Evolutionary conservation across 306 rosid genomes (phyloP), one percentile per base, ranked within the genome.

Genomic region (Cajanus cajan): DNA sequence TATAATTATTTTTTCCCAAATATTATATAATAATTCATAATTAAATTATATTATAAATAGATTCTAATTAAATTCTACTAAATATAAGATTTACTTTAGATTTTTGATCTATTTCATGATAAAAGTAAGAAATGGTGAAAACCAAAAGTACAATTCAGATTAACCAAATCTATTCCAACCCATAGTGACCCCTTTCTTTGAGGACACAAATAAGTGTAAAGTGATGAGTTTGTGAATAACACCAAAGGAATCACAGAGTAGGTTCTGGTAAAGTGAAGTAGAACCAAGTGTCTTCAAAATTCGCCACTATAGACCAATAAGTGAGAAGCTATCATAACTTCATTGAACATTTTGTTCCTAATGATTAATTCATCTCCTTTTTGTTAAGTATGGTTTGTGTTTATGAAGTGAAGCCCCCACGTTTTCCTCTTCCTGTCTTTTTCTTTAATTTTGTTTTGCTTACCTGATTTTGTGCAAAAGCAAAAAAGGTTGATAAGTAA

Each of bases 261-360:
- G 71, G 69, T 73, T 80, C 16, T 47, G 72, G 22, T 63, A 58
- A 68, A 81, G 76, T 71, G 59, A 67, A 40, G 82, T 52, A 48
- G 74, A 51, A 64, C 61, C 28, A 75, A 28, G 69, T 76, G 40
- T 58, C 7, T 50, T 34, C 19, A 84, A 45, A 75, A 74, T 24
- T 79, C 19, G 39, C 41, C 74, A 85, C 41, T 82, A 61, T 57
- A 66, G 83, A 86, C 51, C 48, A 82, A 70, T 78, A 74, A 67
- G 87, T 82, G 78, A 80, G 19, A 67, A 77, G 85, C 57, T 82
- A 78, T 83, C 78, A 88, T 86, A 78, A 85, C 82, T 28, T 78
- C 79, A 88, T 82, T 92, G 90, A 92, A 84, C 78, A 82, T 80
- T 81, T 85, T 71, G 79, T 31, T 58, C 37, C 81, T 81, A 77